A percentile compares a stretch with the other conserved stretches of the same genome.
phyloP scores from a whole-genome alignment of 78 protist species.

The Guillardia theta region DNA sequence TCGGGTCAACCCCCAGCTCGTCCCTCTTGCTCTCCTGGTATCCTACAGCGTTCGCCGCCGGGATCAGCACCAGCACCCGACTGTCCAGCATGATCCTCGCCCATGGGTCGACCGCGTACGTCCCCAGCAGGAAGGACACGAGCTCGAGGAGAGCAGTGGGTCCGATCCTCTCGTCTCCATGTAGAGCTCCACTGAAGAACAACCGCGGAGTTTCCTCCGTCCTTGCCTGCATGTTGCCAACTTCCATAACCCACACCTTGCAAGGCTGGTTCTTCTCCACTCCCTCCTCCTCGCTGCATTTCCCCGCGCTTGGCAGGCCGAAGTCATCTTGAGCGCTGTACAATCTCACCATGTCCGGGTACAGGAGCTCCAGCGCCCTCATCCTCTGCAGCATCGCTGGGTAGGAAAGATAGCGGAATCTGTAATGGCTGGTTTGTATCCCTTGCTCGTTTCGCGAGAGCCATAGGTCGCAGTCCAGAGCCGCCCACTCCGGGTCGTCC shows the following conservation, averaged over 20 bases:
- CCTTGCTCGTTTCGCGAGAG: neutral
- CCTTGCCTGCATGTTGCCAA: too few species aligned
- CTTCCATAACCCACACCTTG: neutral
- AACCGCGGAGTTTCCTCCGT: too few species aligned
- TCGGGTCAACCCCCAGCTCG: neutral
- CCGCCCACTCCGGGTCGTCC: neutral
- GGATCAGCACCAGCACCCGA: neutral
- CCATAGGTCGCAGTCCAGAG: neutral
- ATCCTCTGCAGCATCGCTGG: neutral
- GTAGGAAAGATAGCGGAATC: neutral
- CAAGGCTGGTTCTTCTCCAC: neutral
- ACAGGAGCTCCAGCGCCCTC: neutral
- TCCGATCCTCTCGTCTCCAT: neutral
- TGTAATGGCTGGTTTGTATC: neutral
- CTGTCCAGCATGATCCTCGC: neutral
- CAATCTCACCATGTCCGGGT: neutral
- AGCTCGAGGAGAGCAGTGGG: neutral
- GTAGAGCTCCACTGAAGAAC: slow-evolving; percentile 30
- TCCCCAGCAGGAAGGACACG: neutral
- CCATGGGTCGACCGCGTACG: neutral
- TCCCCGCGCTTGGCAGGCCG: neutral
- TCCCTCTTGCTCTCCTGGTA: neutral
- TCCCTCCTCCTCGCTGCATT: neutral
- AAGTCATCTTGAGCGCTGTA: neutral
- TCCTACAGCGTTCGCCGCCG: slow-evolving; percentile 34